Percentiles rank a stretch among this genome's conserved stretches.
phyloP scores from a whole-genome alignment of 2,329 filamentous ascomycete genomes.

The Biscogniauxia marginata region DNA sequence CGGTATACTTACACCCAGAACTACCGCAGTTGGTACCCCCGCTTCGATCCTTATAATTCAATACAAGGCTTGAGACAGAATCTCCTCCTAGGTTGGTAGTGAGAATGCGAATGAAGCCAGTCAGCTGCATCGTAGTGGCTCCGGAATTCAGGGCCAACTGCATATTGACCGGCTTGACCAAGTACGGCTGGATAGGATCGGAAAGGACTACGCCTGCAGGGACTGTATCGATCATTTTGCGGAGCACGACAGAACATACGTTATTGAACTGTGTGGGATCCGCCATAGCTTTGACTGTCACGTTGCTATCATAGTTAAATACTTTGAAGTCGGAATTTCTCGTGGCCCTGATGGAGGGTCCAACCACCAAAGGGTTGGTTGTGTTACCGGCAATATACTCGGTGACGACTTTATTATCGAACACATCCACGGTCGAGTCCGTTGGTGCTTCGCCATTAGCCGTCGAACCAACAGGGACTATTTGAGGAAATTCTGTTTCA shows the following conservation, averaged over 20 bases:
- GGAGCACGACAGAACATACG: constrained; percentile 51
- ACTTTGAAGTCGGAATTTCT: constrained; percentile 56
- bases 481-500: constrained; percentile 49
- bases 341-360: constrained; percentile 42
- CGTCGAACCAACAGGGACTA: constrained; percentile 45
- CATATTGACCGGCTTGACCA: constrained; percentile 57
- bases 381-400: constrained; percentile 56
- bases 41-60: constrained; percentile 56
- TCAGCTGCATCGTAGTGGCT: constrained; percentile 47
- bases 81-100: constrained; percentile 46
- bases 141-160: constrained; percentile 53
- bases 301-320: constrained; percentile 55
- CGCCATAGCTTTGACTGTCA: constrained; percentile 49
- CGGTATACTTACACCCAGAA: constrained; percentile 43
- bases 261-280: constrained; percentile 44
- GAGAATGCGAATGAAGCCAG: constrained; percentile 56
- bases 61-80: constrained; percentile 45
- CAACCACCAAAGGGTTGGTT: constrained; percentile 54
- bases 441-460: constrained; percentile 45
- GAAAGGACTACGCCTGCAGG: constrained; percentile 50
- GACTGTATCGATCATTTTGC: constrained; percentile 62
- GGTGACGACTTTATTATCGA: constrained; percentile 57
- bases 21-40: constrained; percentile 47
- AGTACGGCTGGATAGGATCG: constrained; percentile 54
- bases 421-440: constrained; percentile 47